Percentiles rank a stretch among this genome's conserved stretches.
Evolutionary conservation across 116 monocot species (phyloP).

Genomic region (Trichopus zeylanicus): DNA sequence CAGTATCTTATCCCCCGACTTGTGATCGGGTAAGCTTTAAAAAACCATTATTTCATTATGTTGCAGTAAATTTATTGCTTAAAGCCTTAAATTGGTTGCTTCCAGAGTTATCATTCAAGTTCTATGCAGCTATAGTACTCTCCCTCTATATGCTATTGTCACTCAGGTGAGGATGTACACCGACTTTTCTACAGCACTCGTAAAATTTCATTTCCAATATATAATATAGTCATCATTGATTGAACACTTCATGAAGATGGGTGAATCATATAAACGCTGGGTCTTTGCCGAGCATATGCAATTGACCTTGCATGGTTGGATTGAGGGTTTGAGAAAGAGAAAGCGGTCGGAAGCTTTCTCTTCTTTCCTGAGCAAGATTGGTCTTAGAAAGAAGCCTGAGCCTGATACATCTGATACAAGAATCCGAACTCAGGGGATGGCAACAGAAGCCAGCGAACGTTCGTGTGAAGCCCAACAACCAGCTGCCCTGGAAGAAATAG

Average conservation of each 20-base stretch:
- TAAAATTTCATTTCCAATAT: not conserved
- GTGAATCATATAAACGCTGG: not conserved
- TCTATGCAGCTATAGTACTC: conserved; percentile 29
- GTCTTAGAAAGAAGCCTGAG: not conserved
- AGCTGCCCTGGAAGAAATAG: not conserved
- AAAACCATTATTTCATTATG: not conserved
- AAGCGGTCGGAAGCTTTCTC: not conserved
- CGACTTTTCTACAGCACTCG: not conserved
- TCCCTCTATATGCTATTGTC: conserved; percentile 29
- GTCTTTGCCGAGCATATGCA: conserved; percentile 1
- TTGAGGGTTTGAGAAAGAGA: not conserved
- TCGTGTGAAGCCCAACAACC: not conserved
- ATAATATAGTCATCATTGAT: not conserved
- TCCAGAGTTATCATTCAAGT: conserved; percentile 17
- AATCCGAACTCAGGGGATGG: not conserved
- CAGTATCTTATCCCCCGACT: conserved; percentile 26
- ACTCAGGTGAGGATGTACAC: conserved; percentile 15
- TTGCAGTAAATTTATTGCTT: not conserved
- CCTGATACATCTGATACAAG: not conserved
- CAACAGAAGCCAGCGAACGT: not conserved
- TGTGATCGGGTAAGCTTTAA: conserved; percentile 19
- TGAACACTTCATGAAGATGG: conserved; percentile 5
- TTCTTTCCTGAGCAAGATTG: not conserved
- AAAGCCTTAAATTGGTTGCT: not conserved
- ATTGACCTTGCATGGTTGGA: not conserved